These are phyloP conservation scores for Ogataea trehaloabstinens DNA, from an alignment of 805 yeast species.

Conservation along the genomic window DNA sequence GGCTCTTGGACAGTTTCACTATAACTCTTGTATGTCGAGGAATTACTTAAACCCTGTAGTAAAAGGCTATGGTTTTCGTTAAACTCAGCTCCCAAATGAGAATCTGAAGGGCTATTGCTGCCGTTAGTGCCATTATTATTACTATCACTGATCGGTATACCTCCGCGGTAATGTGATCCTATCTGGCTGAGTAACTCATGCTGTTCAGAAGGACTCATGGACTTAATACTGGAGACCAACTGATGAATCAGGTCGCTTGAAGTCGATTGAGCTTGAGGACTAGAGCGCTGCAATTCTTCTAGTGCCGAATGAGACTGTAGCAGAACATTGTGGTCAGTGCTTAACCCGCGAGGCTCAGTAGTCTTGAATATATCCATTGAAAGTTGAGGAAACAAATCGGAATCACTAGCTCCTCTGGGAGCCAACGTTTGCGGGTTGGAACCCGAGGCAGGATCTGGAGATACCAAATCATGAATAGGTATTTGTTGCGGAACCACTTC, in stretches of 20 bases:
- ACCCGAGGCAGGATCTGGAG: no score
- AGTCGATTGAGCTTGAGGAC: conserved; percentile 6
- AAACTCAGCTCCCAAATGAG: neutral
- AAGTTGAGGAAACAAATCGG: conserved; percentile 19
- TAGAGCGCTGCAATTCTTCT: neutral
- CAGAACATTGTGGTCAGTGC: neutral
- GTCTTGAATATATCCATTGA: conserved; percentile 11
- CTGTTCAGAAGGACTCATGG: conserved; percentile 24
- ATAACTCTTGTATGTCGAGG: neutral
- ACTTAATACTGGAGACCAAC: conserved; percentile 21
- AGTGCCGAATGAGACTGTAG: neutral
- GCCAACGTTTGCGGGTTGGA: neutral
- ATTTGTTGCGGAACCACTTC: neutral
- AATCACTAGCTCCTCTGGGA: conserved; percentile 2
- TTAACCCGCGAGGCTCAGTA: neutral
- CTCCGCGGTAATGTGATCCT: conserved; percentile 1
- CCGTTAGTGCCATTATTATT: neutral
- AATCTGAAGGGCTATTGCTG: neutral
- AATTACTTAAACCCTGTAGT: neutral
- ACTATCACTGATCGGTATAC: neutral
- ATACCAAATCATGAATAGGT: neutral
- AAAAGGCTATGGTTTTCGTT: neutral
- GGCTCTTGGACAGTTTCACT: neutral
- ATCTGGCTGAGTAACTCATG: conserved; percentile 22
- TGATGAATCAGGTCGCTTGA: conserved; percentile 26